Conservation (phyloP, 2,329 filamentous ascomycete species). For the Neurospora sp. region DNA sequence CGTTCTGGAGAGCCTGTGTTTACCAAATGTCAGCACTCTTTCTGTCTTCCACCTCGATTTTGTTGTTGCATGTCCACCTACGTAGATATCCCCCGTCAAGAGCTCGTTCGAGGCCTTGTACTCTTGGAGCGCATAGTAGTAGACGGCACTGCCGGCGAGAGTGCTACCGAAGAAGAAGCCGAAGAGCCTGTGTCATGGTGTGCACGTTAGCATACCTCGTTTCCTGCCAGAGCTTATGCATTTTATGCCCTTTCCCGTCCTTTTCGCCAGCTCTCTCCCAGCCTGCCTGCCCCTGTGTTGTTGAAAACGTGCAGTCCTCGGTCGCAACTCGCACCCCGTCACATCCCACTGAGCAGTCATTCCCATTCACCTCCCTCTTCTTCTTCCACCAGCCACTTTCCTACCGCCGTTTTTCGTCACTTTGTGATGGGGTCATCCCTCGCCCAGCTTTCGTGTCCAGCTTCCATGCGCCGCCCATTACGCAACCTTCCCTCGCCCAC, state of each 20-base stretch:
- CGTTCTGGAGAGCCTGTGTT: constrained; percentile 69
- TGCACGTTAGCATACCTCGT: constrained; percentile 1
- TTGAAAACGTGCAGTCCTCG: not conserved
- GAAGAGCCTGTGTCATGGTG: constrained; percentile 53
- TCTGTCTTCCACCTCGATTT: not conserved
- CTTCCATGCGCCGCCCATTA: too few species aligned
- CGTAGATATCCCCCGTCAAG: constrained; percentile 90
- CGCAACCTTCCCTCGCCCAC: too few species aligned
- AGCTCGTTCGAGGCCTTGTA: constrained; percentile 91
- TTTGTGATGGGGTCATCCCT: too few species aligned
- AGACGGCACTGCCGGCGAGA: constrained; percentile 69
- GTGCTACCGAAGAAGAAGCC: constrained; percentile 84
- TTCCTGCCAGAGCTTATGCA: not conserved
- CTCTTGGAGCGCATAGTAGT: constrained; percentile 88
- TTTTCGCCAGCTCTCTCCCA: not conserved
- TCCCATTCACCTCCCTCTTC: not conserved
- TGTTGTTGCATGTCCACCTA: constrained; percentile 39
- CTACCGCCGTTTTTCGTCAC: too few species aligned
- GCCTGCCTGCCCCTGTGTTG: not conserved
- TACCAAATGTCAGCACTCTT: constrained; percentile 6
- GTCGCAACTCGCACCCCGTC: not conserved
- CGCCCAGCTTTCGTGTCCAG: too few species aligned
- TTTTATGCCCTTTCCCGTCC: not conserved
- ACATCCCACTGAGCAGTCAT: not conserved
- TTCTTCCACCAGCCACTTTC: too few species aligned